Evolutionary conservation across 108 stramenopile genomes (phyloP).

Genomic region (Cylindrotheca fusiformis): DNA sequence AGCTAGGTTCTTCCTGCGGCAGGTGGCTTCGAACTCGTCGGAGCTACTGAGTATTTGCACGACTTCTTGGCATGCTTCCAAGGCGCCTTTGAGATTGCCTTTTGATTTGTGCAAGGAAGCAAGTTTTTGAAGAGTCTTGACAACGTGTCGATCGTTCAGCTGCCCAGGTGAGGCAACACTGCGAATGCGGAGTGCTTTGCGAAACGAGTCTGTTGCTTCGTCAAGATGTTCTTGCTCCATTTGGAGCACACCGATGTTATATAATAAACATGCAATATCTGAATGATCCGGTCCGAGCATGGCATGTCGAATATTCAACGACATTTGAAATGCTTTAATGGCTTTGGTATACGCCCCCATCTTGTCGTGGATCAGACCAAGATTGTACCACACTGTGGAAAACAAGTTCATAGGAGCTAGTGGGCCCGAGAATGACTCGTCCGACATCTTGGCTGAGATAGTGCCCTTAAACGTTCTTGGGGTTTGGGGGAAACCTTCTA

Average conservation of each 20-base stretch:
- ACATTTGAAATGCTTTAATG: conserved; percentile 41
- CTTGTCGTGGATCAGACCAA: conserved; percentile 50
- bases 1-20: conserved; percentile 15
- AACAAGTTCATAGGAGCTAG: conserved; percentile 38
- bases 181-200: conserved; percentile 41
- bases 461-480: background rate
- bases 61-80: conserved; percentile 27
- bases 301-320: conserved; percentile 35
- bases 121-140: conserved; percentile 42
- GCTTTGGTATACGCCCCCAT: conserved; percentile 40
- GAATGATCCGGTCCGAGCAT: conserved; percentile 46
- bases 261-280: conserved; percentile 49
- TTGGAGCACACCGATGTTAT: conserved; percentile 54
- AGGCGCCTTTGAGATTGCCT: conserved; percentile 36
- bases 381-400: conserved; percentile 56
- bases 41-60: conserved; percentile 21
- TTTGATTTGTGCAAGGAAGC: conserved; percentile 35
- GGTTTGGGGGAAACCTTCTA: background rate
- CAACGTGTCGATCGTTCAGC: conserved; percentile 39
- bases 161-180: conserved; percentile 25
- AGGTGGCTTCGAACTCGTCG: conserved; percentile 23
- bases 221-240: conserved; percentile 46
- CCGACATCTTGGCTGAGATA: background rate
- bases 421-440: conserved; percentile 3
- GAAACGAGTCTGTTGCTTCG: conserved; percentile 42